Conservation (phyloP, 2,329 filamentous ascomycete genomes). For the Hortaea werneckii region DNA sequence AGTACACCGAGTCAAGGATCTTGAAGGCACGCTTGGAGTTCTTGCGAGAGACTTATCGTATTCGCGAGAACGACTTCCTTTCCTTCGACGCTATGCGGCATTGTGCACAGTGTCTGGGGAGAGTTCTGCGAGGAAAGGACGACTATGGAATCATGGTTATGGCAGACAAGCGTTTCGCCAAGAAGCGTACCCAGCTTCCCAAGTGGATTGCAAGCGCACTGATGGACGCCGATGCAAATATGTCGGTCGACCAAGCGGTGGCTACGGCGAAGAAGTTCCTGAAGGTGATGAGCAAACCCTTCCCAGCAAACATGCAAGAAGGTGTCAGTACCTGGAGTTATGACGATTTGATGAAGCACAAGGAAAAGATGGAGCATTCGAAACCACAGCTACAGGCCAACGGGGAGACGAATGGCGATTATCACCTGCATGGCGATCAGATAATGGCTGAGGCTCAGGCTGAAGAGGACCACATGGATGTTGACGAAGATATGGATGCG, state of each 20-base stretch:
- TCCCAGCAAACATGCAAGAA: conserved; percentile 71
- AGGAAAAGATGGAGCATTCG: conserved; percentile 63
- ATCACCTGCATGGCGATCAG: conserved; percentile 19
- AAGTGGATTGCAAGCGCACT: conserved; percentile 95
- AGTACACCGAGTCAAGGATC: conserved; percentile 96
- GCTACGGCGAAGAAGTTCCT: conserved; percentile 83
- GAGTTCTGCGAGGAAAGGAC: conserved; percentile 90
- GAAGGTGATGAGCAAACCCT: conserved; percentile 83
- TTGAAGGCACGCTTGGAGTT: conserved; percentile 93
- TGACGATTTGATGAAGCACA: conserved; percentile 65
- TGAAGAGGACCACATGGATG: conserved; percentile 23
- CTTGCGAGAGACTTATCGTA: conserved; percentile 90
- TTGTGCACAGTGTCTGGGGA: conserved; percentile 88
- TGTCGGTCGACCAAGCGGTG: conserved; percentile 92
- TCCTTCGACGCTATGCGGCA: conserved; percentile 99
- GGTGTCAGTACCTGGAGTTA: conserved; percentile 89
- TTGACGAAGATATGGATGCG: conserved; percentile 26
- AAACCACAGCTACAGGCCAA: conserved; percentile 52
- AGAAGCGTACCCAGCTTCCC: conserved; percentile 80
- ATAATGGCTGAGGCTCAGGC: conserved; percentile 23
- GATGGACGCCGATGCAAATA: conserved; percentile 72
- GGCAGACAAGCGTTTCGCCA: conserved; percentile 84
- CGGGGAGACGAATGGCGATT: conserved; percentile 38
- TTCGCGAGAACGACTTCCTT: conserved; percentile 92
- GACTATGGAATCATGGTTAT: conserved; percentile 99